These are phyloP conservation scores for Lepidium sativum DNA, from an alignment of 345 rosid genomes.

Conservation along the genomic window DNA sequence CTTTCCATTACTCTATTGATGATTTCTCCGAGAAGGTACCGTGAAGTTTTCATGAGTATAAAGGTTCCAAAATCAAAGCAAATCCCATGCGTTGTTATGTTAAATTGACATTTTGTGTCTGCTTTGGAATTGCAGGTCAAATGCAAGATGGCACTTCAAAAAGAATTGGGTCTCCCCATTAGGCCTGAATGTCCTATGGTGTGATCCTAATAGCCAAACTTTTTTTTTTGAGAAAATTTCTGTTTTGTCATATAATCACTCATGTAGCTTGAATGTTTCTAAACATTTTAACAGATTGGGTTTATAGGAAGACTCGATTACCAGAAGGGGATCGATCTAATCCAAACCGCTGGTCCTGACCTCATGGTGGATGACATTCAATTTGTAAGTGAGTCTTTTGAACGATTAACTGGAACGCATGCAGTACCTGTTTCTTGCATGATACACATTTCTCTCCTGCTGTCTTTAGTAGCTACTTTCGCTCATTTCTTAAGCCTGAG, in stretches of 20 bases:
- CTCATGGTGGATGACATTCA: conserved; percentile 85
- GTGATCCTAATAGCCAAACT: conserved; percentile 11
- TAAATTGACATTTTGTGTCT: conserved; percentile 14
- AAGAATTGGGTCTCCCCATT: conserved; percentile 82
- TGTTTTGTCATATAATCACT: background rate
- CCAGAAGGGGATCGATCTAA: conserved; percentile 92
- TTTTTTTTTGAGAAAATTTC: background rate
- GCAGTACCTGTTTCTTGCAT: background rate
- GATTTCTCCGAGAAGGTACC: conserved; percentile 80
- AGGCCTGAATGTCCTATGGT: conserved; percentile 87
- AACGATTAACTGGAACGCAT: background rate
- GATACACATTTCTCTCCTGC: background rate
- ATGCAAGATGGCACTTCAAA: conserved; percentile 84
- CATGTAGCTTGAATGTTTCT: background rate
- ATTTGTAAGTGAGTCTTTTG: conserved; percentile 61
- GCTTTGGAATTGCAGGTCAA: conserved; percentile 43
- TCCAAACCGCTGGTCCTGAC: conserved; percentile 58
- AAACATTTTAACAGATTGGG: conserved; percentile 51
- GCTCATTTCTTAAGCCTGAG: background rate
- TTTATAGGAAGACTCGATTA: conserved; percentile 92
- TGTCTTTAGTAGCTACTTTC: background rate
- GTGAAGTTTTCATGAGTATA: background rate
- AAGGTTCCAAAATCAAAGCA: background rate
- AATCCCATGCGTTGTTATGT: conserved; percentile 2
- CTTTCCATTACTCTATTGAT: conserved; percentile 51